Conservation (phyloP, 106 monocot genomes). For the Hemerocallis citrina region DNA sequence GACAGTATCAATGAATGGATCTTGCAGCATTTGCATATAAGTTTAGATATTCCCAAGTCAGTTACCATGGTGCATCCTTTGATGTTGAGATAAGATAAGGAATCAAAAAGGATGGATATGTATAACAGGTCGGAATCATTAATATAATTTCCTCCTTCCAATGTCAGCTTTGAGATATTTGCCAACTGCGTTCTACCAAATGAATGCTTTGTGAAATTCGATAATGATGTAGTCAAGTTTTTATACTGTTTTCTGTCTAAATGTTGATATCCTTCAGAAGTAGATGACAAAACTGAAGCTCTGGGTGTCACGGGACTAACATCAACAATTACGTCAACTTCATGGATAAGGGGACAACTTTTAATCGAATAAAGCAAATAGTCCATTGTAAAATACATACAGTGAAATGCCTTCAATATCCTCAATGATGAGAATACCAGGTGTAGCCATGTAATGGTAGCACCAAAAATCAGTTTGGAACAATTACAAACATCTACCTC, state of each 20-base stretch:
- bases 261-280: conserved; percentile 19
- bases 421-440: conserved; percentile 47
- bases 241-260: conserved; percentile 8
- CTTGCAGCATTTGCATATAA: conserved; percentile 33
- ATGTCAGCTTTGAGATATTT: conserved; percentile 46
- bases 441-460: conserved; percentile 28
- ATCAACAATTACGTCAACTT: conserved; percentile 62
- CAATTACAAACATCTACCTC: conserved; percentile 66
- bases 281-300: conserved; percentile 39
- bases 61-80: conserved; percentile 51
- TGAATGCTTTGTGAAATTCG: conserved; percentile 4
- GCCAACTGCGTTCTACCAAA: conserved; percentile 14
- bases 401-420: conserved; percentile 41
- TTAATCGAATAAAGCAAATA: conserved; percentile 37
- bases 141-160: conserved; percentile 53
- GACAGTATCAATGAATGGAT: conserved; percentile 52
- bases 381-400: conserved; percentile 27
- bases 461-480: conserved; percentile 28
- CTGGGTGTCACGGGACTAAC: conserved; percentile 27
- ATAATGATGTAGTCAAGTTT: neutral
- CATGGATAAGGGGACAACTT: conserved; percentile 39
- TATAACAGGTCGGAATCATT: conserved; percentile 42
- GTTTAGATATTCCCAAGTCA: conserved; percentile 57
- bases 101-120: conserved; percentile 21
- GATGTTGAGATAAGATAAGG: conserved; percentile 52